phyloP scores from a whole-genome alignment of 257 asterid species.

The Verbascum thapsus region DNA sequence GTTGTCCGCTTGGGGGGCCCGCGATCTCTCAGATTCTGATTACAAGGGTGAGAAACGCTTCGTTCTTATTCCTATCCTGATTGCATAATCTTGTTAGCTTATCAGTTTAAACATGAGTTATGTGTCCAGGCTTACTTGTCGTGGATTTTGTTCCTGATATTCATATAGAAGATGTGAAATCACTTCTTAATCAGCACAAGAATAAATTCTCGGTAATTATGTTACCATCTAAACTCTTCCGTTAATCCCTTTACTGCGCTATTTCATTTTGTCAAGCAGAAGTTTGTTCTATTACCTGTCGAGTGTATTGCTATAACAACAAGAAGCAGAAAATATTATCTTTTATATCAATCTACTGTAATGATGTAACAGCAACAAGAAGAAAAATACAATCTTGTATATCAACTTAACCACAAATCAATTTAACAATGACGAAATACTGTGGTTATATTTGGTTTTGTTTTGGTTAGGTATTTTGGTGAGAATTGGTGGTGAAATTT shows the following conservation, averaged over 20 bases:
- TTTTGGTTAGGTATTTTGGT: too few species aligned
- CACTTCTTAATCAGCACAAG: constrained; percentile 64
- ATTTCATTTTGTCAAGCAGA: constrained; percentile 4
- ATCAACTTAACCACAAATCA: background rate
- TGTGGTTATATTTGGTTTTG: too few species aligned
- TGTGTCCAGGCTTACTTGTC: constrained; percentile 61
- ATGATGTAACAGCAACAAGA: background rate
- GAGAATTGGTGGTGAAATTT: too few species aligned
- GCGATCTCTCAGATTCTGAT: constrained; percentile 65
- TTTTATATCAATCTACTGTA: background rate
- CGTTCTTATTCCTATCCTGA: background rate
- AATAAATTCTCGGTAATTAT: constrained; percentile 61
- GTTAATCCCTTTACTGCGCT: background rate
- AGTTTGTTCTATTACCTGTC: constrained; percentile 13
- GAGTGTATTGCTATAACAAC: constrained; percentile 2
- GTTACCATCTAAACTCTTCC: constrained; percentile 22
- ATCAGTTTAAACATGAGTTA: constrained; percentile 29
- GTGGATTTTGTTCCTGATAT: constrained; percentile 89
- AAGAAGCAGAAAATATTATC: background rate
- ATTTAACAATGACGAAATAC: background rate
- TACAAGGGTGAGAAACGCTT: constrained; percentile 62
- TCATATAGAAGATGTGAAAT: constrained; percentile 66
- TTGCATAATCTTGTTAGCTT: constrained; percentile 29
- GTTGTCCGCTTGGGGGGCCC: constrained; percentile 98
- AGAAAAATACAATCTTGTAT: background rate